phyloP scores from a whole-genome alignment of 2,329 filamentous ascomycete genomes.

The Hypoxylon sp. region DNA sequence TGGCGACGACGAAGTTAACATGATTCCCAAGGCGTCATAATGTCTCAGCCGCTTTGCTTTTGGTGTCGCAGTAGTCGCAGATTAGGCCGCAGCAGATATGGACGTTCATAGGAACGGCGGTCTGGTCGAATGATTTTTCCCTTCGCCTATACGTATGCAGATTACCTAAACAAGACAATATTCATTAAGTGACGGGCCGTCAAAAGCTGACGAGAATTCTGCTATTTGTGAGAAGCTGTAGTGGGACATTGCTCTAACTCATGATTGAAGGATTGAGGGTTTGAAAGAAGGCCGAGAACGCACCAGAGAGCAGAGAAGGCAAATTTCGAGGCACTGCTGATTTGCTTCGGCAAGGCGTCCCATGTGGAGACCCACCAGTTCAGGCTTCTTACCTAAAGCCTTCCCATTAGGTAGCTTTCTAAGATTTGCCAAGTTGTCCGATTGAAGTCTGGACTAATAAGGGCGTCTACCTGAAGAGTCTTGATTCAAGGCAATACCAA shows the following conservation, averaged over 20 bases:
- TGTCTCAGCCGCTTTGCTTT: conserved; percentile 45
- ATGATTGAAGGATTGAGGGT: conserved; percentile 39
- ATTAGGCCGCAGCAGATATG: conserved; percentile 34
- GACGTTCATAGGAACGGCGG: conserved; percentile 38
- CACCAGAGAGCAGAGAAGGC: conserved; percentile 35
- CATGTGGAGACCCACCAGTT: conserved; percentile 35
- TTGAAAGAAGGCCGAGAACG: conserved; percentile 37
- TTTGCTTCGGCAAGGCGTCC: conserved; percentile 35
- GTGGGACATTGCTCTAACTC: conserved; percentile 38
- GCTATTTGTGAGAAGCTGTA: conserved; percentile 32
- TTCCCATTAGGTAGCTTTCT: conserved; percentile 10
- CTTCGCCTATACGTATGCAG: conserved; percentile 26
- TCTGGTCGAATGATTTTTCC: conserved; percentile 23
- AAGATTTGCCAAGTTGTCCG: conserved; percentile 11
- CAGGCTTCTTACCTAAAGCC: conserved; percentile 35
- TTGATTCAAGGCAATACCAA: neutral
- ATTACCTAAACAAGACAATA: conserved; percentile 17
- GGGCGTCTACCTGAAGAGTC: neutral
- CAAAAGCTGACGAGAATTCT: conserved; percentile 34
- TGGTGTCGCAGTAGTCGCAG: conserved; percentile 26
- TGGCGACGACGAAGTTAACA: conserved; percentile 73
- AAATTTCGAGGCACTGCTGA: conserved; percentile 38
- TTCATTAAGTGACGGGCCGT: conserved; percentile 27
- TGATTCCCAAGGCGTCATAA: conserved; percentile 68
- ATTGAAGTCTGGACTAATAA: conserved; percentile 6